phyloP scores from a whole-genome alignment of 305 asterid species.

The Stenogyne calaminthoides region DNA sequence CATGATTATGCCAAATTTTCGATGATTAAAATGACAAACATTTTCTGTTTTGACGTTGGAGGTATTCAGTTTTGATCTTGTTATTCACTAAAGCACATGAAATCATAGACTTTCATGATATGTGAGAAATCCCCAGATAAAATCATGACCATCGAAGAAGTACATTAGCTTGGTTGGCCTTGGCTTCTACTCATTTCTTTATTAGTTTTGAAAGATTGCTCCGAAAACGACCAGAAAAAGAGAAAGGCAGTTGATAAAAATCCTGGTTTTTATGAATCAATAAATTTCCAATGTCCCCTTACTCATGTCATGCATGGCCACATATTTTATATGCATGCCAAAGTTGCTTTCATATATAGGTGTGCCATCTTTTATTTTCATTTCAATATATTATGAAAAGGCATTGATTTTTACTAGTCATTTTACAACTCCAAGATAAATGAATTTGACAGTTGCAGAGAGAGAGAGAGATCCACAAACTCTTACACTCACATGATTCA shows the following conservation, averaged over 20 bases:
- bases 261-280: background rate
- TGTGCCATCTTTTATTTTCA: no score
- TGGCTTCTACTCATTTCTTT: background rate
- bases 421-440: background rate
- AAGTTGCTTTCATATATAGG: no score
- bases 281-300: no score
- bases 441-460: background rate
- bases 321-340: no score
- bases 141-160: background rate
- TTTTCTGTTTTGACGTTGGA: background rate
- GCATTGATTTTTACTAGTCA: background rate
- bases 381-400: no score
- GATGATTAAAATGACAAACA: background rate
- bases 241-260: background rate
- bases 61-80: background rate
- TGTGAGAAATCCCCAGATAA: background rate
- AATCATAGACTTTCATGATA: background rate
- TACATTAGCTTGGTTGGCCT: background rate
- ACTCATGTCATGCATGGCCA: no score
- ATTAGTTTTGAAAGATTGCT: background rate
- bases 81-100: background rate
- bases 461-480: slow-evolving; percentile 24
- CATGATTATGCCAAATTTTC: background rate
- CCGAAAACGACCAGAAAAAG: background rate
- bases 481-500: slow-evolving; percentile 65